Base-by-base conservation (phyloP, 1,284 basidiomycete species). In the Phenoliferia sp. region DNA sequence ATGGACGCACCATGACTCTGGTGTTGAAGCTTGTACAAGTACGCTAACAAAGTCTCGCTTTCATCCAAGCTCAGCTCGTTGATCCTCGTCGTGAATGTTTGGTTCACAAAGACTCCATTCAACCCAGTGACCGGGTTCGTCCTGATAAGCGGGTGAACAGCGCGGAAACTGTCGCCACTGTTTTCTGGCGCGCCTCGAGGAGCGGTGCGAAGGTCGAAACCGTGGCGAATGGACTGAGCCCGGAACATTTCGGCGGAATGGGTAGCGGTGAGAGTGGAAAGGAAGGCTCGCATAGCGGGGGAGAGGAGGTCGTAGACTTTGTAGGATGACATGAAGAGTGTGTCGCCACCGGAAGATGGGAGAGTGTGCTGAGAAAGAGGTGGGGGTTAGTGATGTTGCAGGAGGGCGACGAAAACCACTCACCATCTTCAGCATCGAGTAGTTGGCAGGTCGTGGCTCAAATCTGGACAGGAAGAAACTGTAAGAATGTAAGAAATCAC, bases 361-460 rank as follows among this genome's bases (percentile, higher is more conserved):
- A 87, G 76, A 0, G 83, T 86, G 75, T 85, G 63, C n/a, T n/a
- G n/a, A n/a, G n/a, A n/a, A n/a, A n/a, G n/a, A n/a, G n/a, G n/a
- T n/a, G n/a, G n/a, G n/a, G n/a, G n/a, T n/a, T n/a, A n/a, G n/a
- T n/a, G n/a, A n/a, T n/a, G n/a, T n/a, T n/a, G n/a, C n/a, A n/a
- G n/a, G n/a, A n/a, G n/a, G n/a, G n/a, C n/a, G n/a, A n/a, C n/a
- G n/a, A n/a, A n/a, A n/a, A n/a, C n/a, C n/a, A n/a, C n/a, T n/a
- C n/a, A n/a, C n/a, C 64, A 78, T 76, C 26, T 75, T 72, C 10
- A 78, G 63, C 48, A 76, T 70, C 2, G 76, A 75, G 67, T 87
- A 90, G 76, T 88, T 86, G 0, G 85, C 83, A 0, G 88, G 88
- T 2, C 87, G 81, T 7, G 78, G 81, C 76, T 90, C 88, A 73